A percentile compares a stretch with the other conserved stretches of the same genome.
These are phyloP conservation scores for Trematosphaeria pertusa DNA, from an alignment of 2,329 filamentous ascomycete genomes.

Conservation along the genomic window DNA sequence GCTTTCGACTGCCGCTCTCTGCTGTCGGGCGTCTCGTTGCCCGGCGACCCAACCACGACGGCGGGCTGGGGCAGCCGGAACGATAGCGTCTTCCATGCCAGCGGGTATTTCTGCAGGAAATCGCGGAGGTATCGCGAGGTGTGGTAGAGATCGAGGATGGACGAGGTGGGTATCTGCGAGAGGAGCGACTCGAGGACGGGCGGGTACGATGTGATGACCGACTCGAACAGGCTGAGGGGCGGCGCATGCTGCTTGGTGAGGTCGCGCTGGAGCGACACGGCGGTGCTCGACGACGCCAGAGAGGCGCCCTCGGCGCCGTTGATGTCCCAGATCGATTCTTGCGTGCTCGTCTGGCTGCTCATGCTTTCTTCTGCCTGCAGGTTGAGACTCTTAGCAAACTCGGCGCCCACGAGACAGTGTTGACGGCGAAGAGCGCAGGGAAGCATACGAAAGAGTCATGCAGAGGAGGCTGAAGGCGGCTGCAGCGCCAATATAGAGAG, in stretches of 20 bases:
- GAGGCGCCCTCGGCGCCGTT: conserved; percentile 11
- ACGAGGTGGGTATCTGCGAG: conserved; percentile 62
- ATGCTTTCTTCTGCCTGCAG: conserved; percentile 34
- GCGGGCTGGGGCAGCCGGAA: conserved; percentile 60
- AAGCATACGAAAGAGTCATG: conserved; percentile 36
- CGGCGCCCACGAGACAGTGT: conserved; percentile 33
- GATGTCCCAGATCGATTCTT: conserved; percentile 26
- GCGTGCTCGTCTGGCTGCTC: conserved; percentile 29
- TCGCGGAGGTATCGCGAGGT: conserved; percentile 62
- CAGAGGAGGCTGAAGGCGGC: conserved; percentile 25
- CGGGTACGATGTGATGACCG: conserved; percentile 62
- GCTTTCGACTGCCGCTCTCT: conserved; percentile 60
- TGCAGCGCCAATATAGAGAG: conserved; percentile 25
- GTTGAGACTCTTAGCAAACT: conserved; percentile 30
- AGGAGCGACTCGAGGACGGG: conserved; percentile 66
- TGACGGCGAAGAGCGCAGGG: conserved; percentile 35
- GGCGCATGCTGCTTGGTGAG: conserved; percentile 11
- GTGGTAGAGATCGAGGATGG: conserved; percentile 65
- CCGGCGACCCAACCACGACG: conserved; percentile 44
- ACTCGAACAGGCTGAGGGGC: conserved; percentile 56
- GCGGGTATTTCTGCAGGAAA: conserved; percentile 64
- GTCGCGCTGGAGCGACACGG: conserved; percentile 3
- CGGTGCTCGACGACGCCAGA: conserved; percentile 6
- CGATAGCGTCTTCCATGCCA: conserved; percentile 67
- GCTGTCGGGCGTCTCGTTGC: conserved; percentile 49